These are phyloP conservation scores for Plasmopara halstedii DNA, from an alignment of 352 stramenopile species.

Conservation along the genomic window DNA sequence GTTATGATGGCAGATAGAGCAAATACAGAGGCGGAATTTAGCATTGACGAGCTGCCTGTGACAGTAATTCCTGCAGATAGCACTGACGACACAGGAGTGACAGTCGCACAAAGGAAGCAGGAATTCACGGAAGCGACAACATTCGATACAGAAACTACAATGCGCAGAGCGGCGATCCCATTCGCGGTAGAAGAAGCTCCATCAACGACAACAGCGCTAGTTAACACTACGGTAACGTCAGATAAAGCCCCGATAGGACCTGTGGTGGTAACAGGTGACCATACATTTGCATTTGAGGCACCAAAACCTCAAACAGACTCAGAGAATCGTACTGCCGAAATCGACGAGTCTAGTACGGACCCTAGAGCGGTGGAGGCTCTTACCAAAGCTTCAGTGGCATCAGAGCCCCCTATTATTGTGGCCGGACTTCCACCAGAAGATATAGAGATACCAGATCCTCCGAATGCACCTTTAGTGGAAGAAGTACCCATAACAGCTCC, in stretches of 20 bases:
- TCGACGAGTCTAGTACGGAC: slow-evolving; percentile 3
- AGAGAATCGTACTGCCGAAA: background rate
- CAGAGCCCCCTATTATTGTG: background rate
- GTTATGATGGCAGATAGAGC: slow-evolving; percentile 6
- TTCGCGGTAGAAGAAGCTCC: background rate
- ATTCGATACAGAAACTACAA: background rate
- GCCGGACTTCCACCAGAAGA: background rate
- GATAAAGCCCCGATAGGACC: background rate
- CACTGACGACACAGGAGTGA: background rate
- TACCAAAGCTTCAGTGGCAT: background rate
- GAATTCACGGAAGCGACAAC: slow-evolving; percentile 2
- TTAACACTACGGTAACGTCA: background rate
- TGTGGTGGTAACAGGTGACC: background rate
- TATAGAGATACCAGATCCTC: background rate
- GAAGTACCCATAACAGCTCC: too few species aligned
- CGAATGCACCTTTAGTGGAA: slow-evolving; percentile 3
- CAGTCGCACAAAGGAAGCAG: slow-evolving; percentile 2
- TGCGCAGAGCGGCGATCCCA: background rate
- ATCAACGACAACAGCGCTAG: background rate
- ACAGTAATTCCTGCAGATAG: slow-evolving; percentile 14
- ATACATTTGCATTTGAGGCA: slow-evolving; percentile 8
- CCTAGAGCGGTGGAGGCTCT: slow-evolving; percentile 3
- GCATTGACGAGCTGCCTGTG: slow-evolving; percentile 2
- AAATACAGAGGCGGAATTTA: background rate
- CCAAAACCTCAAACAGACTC: background rate